Evolutionary conservation across 2,329 filamentous ascomycete genomes (phyloP).

Genomic region (Juglanconis sp.): DNA sequence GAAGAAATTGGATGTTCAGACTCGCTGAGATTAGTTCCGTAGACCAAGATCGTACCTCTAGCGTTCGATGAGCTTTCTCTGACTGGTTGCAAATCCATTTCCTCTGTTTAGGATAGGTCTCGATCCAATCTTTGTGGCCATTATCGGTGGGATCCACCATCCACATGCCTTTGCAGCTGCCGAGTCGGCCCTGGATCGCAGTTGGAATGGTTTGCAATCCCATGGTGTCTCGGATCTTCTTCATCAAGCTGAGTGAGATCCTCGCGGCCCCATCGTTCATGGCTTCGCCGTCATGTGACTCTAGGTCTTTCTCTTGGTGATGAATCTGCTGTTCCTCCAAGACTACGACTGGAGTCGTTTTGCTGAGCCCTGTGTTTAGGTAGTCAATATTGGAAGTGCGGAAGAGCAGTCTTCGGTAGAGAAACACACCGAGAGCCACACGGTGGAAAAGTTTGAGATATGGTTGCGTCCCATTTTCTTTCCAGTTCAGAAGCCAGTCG

Average conservation of each 20-base stretch:
- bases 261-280: slow-evolving; percentile 67
- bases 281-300: slow-evolving; percentile 37
- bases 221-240: slow-evolving; percentile 47
- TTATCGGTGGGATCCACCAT: slow-evolving; percentile 52
- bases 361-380: slow-evolving; percentile 44
- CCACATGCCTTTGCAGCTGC: slow-evolving; percentile 75
- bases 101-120: slow-evolving; percentile 61
- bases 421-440: slow-evolving; percentile 47
- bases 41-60: slow-evolving; percentile 59
- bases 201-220: slow-evolving; percentile 54
- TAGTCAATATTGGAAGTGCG: neutral
- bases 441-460: slow-evolving; percentile 58
- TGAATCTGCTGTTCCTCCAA: slow-evolving; percentile 46
- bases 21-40: slow-evolving; percentile 46
- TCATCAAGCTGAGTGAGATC: slow-evolving; percentile 61
- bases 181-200: slow-evolving; percentile 67
- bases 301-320: slow-evolving; percentile 33
- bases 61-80: slow-evolving; percentile 53
- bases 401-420: too few species aligned
- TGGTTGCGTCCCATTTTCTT: slow-evolving; percentile 41
- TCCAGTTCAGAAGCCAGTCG: slow-evolving; percentile 49
- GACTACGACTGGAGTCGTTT: slow-evolving; percentile 43
- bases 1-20: slow-evolving; percentile 67
- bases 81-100: slow-evolving; percentile 60
- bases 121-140: slow-evolving; percentile 59